Base-by-base conservation (phyloP, 2,329 filamentous ascomycete species). In the Lecanicillium sp. region DNA sequence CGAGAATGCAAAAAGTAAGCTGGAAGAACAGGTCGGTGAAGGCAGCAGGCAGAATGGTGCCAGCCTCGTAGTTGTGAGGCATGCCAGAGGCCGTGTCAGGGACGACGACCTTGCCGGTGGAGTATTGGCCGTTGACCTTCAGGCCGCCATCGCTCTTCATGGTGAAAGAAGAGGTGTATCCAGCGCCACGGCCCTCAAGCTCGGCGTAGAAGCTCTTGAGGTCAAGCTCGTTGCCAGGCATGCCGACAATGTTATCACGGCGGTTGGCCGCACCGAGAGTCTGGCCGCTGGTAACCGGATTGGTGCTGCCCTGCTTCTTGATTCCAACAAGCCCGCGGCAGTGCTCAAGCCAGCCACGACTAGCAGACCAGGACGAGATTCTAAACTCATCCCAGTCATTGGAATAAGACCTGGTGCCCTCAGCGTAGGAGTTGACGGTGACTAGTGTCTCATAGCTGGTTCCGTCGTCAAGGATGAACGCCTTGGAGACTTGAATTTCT, bases 271-370 rank as follows among this genome's bases (percentile, higher is more conserved):
- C 43, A 4, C 36, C 40, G n/a, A 38, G 38, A 8, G 49, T 39
- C 3, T 39, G 30, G 3, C 40, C 38, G n/a, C 33, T 33, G 14
- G 42, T 41, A 6, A 58, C 49, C 1, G 52, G 43, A 31, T 58
- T 57, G 13, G 33, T 31, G 1, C 33, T 29, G 2, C 27, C 36
- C 9, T 39, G 36, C 36, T 52, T 52, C 14, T 51, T 48, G 17
- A 69, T 61, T 5, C 62, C 55, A 9, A 78, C 60, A 3, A 73
- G 57, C n/a, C 72, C 72, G 36, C 66, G 62, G 50, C 74, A 79
- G 48, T 81, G 70, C 48, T 79, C 71, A 1, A 68, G 67, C 76
- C 76, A 80, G 10, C 70, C 68, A 29, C 69, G 62, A 11, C 55
- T 62, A 12, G 63, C 60, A 0, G 65, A 65, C 65, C 66, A 76